Base-by-base conservation (phyloP, 2,329 filamentous ascomycete species). In the Cyphellophora europaea region DNA sequence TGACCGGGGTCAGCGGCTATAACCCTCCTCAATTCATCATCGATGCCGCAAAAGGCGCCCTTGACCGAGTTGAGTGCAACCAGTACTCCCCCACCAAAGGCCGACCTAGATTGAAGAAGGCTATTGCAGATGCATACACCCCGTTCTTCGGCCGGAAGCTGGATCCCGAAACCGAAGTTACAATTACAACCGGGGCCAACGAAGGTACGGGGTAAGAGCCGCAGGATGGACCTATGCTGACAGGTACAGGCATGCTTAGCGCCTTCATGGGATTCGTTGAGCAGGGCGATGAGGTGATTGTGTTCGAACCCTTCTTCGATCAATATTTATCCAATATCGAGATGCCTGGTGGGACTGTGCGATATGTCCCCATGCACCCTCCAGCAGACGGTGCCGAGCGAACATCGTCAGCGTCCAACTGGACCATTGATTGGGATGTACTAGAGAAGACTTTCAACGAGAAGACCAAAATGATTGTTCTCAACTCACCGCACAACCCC, bases 251-350 rank as follows among this genome's bases (percentile, higher is more conserved):
- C 51, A 96, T 96, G 86, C 69, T 98, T 46, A 89, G 84, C 55
- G 91, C 88, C 0, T 96, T 98, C 55, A 96, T 98, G 91, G 91
- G 75, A 3, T 98, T 98, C 51, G 78, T 98, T 39, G 91, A 98
- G 61, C 73, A 76, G 1, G 91, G 86, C 10, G 91, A 98, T 54
- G 91, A 98, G 60, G 91, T 95, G 47, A 95, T 98, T 48, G 74
- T 98, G 37, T 95, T 98, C 57, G 91, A 98, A 65, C 91, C 91
- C 8, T 98, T 95, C 65, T 98, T 96, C 57, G 91, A 98, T 62
- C 91, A 98, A 78, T 93, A 96, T 58, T 93, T 98, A 48, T 87
- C 81, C 67, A 98, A 98, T 62, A 96, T 98, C 45, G 84, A 95
- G 61, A 96, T 98, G 88, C 79, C 91, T 1, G 91, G 91, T 33